Evolutionary conservation across 1,139 yeast genomes (phyloP), one percentile per base, ranked within the genome.

Genomic region (Magnusiomyces fungicola): DNA sequence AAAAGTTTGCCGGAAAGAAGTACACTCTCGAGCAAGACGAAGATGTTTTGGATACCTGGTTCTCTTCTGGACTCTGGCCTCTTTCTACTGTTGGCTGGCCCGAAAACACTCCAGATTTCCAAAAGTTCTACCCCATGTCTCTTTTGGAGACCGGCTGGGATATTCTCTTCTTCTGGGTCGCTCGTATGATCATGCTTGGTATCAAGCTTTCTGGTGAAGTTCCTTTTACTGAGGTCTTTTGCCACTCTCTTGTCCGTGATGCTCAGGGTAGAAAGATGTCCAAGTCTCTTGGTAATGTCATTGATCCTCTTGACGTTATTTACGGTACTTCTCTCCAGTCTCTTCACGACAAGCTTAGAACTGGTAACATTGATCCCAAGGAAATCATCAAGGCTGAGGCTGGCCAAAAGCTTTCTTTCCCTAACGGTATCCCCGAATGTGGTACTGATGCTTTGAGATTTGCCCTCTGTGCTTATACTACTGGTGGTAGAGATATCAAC

Each of bases 241-340:
- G 98, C 70, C 98, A 92, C 69, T 90, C 98, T 21, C 82, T 92
- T 68, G 97, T 92, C 46, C 89, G 98, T 73, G 98, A 92, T 70
- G 96, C 98, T 50, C 98, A 92, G 71, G 98, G 98, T 58, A 84
- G 98, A 70, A 92, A 92, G 73, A 92, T 90, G 97, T 90, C 97
- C 56, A 92, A 92, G 72, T 88, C 97, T 51, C 76, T 92, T 60
- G 98, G 98, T 71, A 92, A 92, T 62, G 98, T 92, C 55, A 73
- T 92, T 62, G 97, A 92, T 70, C 98, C 98, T 56, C 76, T 84
- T 60, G 97, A 92, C 68, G 97, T 92, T 52, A 89, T 94, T 59
- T 66, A 76, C 53, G 98, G 98, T 75, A 87, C 88, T 55, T 73
- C 88, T 27, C 75, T 92, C 61, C 81, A 86, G 61, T 79, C 75